Evolutionary conservation across 2,329 filamentous ascomycete species (phyloP).

Genomic region (Arthroderma uncinatum): DNA sequence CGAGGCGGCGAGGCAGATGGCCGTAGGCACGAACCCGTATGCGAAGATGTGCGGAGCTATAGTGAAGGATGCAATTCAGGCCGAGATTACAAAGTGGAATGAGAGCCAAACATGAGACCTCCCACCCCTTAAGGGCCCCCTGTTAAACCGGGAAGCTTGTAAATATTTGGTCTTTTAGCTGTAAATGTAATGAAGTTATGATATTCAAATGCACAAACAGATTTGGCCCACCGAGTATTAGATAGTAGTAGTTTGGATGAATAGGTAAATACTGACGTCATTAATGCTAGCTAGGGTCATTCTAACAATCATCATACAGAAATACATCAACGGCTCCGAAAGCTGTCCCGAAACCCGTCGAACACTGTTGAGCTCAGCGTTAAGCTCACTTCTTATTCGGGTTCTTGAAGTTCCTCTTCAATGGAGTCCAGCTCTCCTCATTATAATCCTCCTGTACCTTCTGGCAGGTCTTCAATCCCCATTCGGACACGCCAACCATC

Average conservation of each 20-base stretch:
- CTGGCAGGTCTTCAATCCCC: constrained; percentile 57
- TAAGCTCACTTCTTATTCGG: constrained; percentile 31
- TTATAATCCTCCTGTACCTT: constrained; percentile 66
- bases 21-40: constrained; percentile 51
- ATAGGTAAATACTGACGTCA: not conserved
- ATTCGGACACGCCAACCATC: constrained; percentile 63
- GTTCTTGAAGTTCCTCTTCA: constrained; percentile 52
- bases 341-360: not conserved
- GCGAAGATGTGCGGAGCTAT: constrained; percentile 52
- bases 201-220: not conserved
- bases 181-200: constrained; percentile 5
- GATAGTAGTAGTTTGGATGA: not conserved
- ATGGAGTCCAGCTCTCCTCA: constrained; percentile 65
- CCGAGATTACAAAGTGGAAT: constrained; percentile 36
- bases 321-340: not conserved
- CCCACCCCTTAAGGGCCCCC: not conserved
- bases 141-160: not conserved
- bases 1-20: constrained; percentile 45
- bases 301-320: not conserved
- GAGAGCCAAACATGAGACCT: not conserved
- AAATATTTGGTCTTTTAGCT: constrained; percentile 1
- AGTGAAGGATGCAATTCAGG: constrained; percentile 48
- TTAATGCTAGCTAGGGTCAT: not conserved
- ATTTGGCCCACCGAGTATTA: not conserved
- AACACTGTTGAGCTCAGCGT: not conserved